These are phyloP conservation scores for Vanrija pseudolonga DNA, from an alignment of 1,284 basidiomycete genomes.

Conservation along the genomic window DNA sequence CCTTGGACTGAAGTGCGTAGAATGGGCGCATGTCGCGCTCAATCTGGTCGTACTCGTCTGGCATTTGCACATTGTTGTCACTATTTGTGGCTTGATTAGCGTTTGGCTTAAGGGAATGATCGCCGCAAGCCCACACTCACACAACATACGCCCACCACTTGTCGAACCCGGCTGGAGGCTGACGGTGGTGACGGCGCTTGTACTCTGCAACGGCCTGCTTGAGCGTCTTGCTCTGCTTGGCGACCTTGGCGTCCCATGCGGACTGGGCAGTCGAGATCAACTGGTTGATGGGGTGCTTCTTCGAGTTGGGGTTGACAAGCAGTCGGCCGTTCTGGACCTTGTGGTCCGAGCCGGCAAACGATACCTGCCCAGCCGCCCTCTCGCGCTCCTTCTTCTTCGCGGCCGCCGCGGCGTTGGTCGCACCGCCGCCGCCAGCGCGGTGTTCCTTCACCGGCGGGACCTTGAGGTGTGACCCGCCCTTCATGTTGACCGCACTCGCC, in stretches of 20 bases:
- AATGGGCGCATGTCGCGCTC: constrained; percentile 36
- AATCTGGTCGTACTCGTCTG: constrained; percentile 49
- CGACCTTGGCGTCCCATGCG: constrained; percentile 56
- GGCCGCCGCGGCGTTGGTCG: neutral
- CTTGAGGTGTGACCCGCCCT: too few species aligned
- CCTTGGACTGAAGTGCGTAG: constrained; percentile 53
- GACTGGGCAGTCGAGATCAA: constrained; percentile 55
- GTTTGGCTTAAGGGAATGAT: neutral
- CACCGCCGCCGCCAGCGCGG: neutral
- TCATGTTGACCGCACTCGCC: too few species aligned
- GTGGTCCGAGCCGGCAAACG: constrained; percentile 10
- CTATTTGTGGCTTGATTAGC: constrained; percentile 14
- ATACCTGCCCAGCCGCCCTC: neutral
- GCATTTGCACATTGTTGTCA: constrained; percentile 53
- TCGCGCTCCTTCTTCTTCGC: neutral
- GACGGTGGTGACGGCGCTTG: constrained; percentile 35
- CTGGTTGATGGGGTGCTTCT: constrained; percentile 56
- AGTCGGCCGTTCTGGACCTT: constrained; percentile 24
- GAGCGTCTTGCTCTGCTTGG: constrained; percentile 56
- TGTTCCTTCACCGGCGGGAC: too few species aligned
- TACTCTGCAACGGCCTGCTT: constrained; percentile 58
- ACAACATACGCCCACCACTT: constrained; percentile 58
- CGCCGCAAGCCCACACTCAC: constrained; percentile 17
- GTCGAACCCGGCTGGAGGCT: constrained; percentile 59
- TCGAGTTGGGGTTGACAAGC: constrained; percentile 20